Evolutionary conservation across 108 stramenopile species (phyloP).

Genomic region (Cyclotella baltica): DNA sequence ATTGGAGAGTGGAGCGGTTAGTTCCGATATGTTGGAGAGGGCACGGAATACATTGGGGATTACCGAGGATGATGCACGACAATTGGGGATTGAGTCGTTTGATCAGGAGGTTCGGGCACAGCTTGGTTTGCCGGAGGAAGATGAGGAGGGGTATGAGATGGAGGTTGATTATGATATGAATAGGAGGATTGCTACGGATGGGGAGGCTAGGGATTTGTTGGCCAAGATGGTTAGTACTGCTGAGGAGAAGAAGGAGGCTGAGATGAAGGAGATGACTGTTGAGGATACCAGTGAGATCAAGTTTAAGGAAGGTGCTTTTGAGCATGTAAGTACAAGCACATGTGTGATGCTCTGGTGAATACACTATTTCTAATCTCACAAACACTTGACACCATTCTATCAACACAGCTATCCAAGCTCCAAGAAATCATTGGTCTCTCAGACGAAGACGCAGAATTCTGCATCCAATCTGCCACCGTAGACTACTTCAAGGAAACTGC

Average conservation of each 20-base stretch:
- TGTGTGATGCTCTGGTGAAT: not conserved
- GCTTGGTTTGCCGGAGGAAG: slow-evolving; percentile 64
- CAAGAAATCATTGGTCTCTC: slow-evolving; percentile 71
- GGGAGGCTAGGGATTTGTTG: slow-evolving; percentile 28
- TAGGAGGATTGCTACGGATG: slow-evolving; percentile 34
- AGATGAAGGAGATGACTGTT: not conserved
- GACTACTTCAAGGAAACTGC: slow-evolving; percentile 76
- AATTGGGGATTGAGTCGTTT: slow-evolving; percentile 78
- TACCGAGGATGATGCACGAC: slow-evolving; percentile 64
- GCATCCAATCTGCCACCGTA: slow-evolving; percentile 66
- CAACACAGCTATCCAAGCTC: slow-evolving; percentile 68
- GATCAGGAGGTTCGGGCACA: slow-evolving; percentile 71
- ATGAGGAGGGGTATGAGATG: too few species aligned
- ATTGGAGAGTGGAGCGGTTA: slow-evolving; percentile 73
- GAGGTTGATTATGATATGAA: slow-evolving; percentile 38
- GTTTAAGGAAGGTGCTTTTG: slow-evolving; percentile 70
- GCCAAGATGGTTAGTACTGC: slow-evolving; percentile 26
- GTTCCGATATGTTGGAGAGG: slow-evolving; percentile 71
- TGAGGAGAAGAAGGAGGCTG: slow-evolving; percentile 28
- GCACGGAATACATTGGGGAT: slow-evolving; percentile 82
- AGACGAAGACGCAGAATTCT: slow-evolving; percentile 68
- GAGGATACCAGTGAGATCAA: slow-evolving; percentile 55
- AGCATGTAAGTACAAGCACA: slow-evolving; percentile 59
- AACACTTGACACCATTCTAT: not conserved
- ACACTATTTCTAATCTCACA: slow-evolving; percentile 2